Base-by-base conservation (phyloP, 2,329 filamentous ascomycete genomes). In the Gaeumannomyces sp. region DNA sequence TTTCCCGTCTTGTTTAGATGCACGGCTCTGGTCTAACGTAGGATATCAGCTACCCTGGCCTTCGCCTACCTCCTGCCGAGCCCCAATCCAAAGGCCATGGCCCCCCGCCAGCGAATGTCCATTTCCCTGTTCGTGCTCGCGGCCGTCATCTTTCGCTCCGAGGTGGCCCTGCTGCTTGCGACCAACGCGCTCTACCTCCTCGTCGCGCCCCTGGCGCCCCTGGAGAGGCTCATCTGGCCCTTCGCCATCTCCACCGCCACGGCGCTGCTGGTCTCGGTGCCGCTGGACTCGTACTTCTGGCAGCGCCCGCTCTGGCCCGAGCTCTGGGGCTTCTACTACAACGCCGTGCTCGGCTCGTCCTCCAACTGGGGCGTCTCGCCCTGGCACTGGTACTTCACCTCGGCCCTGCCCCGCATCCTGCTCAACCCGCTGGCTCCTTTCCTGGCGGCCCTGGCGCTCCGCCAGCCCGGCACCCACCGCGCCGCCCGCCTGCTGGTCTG, bases 221-320 rank as follows among this genome's bases (percentile, higher is more conserved):
- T 84, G 2, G 72, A 76, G n/a, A 78, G 80, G 38, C 83, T 96
- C 66, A 77, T 95, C 58, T 79, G 84, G 22, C 84, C 90, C 25
- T 91, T 92, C 25, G 62, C 89, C 22, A 75, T 81, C 7, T 89
- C 92, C 29, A 84, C 88, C 22, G 53, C 83, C n/a, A 77, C 89
- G 59, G 89, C 91, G 1, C 82, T 98, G 1, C 68, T 79, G 16
- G 77, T 89, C 50, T 93, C 93, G 0, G 81, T 97, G 19, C 83
- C 87, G 2, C 76, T 97, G 45, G 95, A 99, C 80, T 94, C 91
- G 1, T 94, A 93, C 78, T 96, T 98, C 79, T 99, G 94, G 95
- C 92, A 94, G 72, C 85, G 84, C 67, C 84, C 83, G 1, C 77
- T 96, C 35, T 99, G 95, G 95, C 93, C 95, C 0, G 95, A 99